Evolutionary conservation across 2,329 filamentous ascomycete genomes (phyloP).

Genomic region (Didymella arachidicola): DNA sequence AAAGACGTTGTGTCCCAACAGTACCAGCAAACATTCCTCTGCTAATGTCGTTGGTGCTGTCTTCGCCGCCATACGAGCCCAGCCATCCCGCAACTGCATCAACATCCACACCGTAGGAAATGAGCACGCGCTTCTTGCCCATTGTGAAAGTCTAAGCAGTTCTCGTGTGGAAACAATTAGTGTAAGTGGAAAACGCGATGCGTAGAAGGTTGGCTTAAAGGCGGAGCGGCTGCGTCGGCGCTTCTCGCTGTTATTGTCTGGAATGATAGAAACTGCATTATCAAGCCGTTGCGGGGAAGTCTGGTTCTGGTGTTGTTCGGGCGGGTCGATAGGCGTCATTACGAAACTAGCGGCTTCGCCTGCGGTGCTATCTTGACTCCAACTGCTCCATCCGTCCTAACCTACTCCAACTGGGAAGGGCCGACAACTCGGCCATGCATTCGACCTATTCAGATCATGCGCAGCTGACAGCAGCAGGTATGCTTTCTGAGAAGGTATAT

Average conservation of each 20-base stretch:
- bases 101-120: constrained; percentile 75
- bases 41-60: constrained; percentile 75
- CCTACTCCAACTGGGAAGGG: constrained; percentile 8
- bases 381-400: background rate
- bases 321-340: constrained; percentile 16
- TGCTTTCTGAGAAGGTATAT: background rate
- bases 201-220: background rate
- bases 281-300: constrained; percentile 24
- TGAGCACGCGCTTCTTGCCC: constrained; percentile 62
- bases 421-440: constrained; percentile 2
- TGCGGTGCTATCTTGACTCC: constrained; percentile 5
- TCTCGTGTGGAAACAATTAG: background rate
- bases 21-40: constrained; percentile 74
- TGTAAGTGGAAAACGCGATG: background rate
- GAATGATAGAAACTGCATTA: constrained; percentile 1
- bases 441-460: background rate
- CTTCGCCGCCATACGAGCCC: constrained; percentile 76
- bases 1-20: constrained; percentile 69
- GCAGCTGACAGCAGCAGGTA: background rate
- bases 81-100: constrained; percentile 74
- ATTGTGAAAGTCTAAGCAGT: constrained; percentile 31
- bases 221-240: background rate
- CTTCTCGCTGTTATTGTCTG: constrained; percentile 11
- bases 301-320: constrained; percentile 13
- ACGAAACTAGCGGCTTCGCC: constrained; percentile 3